A percentile compares a stretch with the other conserved stretches of the same genome.
Conservation (phyloP, 2,329 filamentous ascomycete species). For the Ilyonectria robusta region DNA sequence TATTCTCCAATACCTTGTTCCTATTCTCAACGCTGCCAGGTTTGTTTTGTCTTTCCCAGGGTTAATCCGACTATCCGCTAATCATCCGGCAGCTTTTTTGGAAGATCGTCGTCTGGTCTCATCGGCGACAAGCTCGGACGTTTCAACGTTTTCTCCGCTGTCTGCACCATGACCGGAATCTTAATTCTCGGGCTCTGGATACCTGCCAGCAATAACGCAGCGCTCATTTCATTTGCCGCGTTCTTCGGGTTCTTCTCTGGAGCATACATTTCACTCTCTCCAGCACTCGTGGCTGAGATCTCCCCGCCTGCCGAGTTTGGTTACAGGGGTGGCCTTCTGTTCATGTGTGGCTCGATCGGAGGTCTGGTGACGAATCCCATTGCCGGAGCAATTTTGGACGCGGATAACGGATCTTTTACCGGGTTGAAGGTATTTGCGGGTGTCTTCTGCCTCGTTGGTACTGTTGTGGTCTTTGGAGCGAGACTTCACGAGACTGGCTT, state of each 20-base stretch:
- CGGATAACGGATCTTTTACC: conserved; percentile 46
- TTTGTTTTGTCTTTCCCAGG: neutral
- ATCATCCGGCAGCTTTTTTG: conserved; percentile 49
- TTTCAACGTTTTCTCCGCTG: conserved; percentile 61
- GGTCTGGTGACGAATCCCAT: conserved; percentile 72
- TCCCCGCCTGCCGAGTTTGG: conserved; percentile 46
- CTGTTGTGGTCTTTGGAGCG: conserved; percentile 22
- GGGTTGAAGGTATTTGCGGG: conserved; percentile 56
- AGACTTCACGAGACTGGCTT: conserved; percentile 17
- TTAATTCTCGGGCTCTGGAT: conserved; percentile 61
- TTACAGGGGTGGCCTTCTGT: conserved; percentile 56
- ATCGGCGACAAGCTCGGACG: conserved; percentile 55
- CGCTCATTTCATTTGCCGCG: conserved; percentile 56
- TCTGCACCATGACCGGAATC: conserved; percentile 58
- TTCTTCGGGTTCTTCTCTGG: conserved; percentile 61
- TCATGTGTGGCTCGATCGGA: conserved; percentile 68
- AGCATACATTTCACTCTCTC: conserved; percentile 57
- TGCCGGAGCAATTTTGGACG: conserved; percentile 60
- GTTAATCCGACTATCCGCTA: neutral
- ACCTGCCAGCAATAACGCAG: conserved; percentile 48
- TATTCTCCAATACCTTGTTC: conserved; percentile 53
- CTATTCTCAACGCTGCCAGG: conserved; percentile 56
- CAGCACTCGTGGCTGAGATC: conserved; percentile 59
- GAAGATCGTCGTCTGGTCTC: conserved; percentile 52
- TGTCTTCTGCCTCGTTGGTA: conserved; percentile 38